These are phyloP conservation scores for Lyophyllum semitale DNA, from an alignment of 768 basidiomycete species.

Conservation along the genomic window DNA sequence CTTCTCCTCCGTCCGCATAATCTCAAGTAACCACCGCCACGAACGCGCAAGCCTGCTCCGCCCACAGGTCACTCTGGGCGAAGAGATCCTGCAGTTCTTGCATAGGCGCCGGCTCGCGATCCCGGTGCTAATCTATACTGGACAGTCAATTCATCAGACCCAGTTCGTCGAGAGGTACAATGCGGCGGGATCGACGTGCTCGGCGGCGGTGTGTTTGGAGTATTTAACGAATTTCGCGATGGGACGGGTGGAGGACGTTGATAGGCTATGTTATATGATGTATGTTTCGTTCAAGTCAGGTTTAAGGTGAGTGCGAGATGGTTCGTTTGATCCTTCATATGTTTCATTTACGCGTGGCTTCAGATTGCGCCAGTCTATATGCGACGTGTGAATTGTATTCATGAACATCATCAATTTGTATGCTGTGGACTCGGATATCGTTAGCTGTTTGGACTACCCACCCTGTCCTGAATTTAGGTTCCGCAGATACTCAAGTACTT, in stretches of 20 bases:
- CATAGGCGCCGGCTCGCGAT: constrained; percentile 19
- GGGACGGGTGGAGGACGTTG: not conserved
- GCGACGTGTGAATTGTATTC: no score
- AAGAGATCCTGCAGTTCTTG: constrained; percentile 25
- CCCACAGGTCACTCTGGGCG: constrained; percentile 22
- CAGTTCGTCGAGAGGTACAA: constrained; percentile 21
- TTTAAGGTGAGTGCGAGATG: no score
- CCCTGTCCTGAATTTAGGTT: no score
- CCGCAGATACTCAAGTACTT: no score
- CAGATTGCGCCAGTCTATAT: no score
- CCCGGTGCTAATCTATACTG: constrained; percentile 25
- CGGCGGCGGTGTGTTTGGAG: not conserved
- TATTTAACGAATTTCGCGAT: constrained; percentile 6
- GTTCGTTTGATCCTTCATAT: no score
- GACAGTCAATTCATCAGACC: constrained; percentile 16
- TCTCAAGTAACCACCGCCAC: constrained; percentile 32
- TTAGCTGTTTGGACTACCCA: no score
- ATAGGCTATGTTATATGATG: not conserved
- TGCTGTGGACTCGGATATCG: no score
- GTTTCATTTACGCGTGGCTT: no score
- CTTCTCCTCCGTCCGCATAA: constrained; percentile 31
- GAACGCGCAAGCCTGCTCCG: constrained; percentile 13
- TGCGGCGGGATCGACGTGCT: constrained; percentile 20
- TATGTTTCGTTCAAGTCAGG: no score
- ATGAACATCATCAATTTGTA: no score